Evolutionary conservation across 208 protist species (phyloP), one percentile per base, ranked within the genome.

Genomic region (Wallacemonas collosoma): DNA sequence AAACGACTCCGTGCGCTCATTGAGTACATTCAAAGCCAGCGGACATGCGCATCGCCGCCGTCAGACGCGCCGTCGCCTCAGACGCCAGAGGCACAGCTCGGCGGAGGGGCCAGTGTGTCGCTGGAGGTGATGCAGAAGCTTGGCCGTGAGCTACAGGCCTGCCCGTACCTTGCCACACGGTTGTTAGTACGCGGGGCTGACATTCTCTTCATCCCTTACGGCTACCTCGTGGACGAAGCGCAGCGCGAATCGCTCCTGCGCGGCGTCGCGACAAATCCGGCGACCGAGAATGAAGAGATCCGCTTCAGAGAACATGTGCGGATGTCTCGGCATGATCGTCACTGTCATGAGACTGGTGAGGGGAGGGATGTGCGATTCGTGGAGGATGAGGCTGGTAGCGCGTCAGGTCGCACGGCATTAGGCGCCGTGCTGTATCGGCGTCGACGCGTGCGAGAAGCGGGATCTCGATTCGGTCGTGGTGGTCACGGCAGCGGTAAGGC

Each of bases 171-270:
- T 14, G 85, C 78, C 9, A 91, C 87, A 7, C 80, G 86, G 2
- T 76, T 91, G 26, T 75, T 92, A 2, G 63, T 95, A 11, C 88
- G 90, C 43, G 82, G 72, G 0, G 87, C 89, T 0, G 87, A 95
- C 61, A 82, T 97, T 39, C 88, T 89, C 15, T 79, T 95, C 5
- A 83, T 97, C n/a, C 92, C 92, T 1, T 95, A 97, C 71, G 72
- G 80, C 58, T 95, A 94, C 67, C 62, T 97, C 2, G 82, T 93
- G 6, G 89, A 92, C 9, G 75, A 87, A 14, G 79, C 72, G 5
- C 81, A 86, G 77, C 92, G 92, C 4, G 45, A 87, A 8, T 70
- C 51, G n/a, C 72, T 95, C 62, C 87, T 97, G 9, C 80, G 86
- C 2, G 89, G 86, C 14, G 74, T 65, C 8, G 75, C 81, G 7